phyloP scores from a whole-genome alignment of 495 filamentous ascomycete genomes.

The Hypoxylon subgilvum region DNA sequence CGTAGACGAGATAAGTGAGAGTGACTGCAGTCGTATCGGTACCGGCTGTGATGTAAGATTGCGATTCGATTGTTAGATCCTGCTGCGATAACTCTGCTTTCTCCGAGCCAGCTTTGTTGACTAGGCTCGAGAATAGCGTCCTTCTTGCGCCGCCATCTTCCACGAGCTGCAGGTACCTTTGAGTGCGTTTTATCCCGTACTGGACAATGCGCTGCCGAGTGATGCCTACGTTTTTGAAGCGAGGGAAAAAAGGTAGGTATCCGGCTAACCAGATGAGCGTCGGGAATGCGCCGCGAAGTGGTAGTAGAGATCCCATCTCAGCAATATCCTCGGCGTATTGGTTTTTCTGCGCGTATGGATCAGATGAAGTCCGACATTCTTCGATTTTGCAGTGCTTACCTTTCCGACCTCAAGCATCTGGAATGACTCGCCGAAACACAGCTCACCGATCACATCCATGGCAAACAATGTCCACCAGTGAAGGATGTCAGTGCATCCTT shows the following conservation, averaged over 20 bases:
- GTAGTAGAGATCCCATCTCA: constrained; percentile 33
- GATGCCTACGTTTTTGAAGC: not conserved
- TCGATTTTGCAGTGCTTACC: constrained; percentile 30
- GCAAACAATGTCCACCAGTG: constrained; percentile 64
- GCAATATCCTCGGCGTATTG: constrained; percentile 51
- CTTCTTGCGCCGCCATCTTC: not conserved
- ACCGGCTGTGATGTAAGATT: constrained; percentile 55
- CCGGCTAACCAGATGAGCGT: constrained; percentile 19
- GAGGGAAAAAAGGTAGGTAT: constrained; percentile 1
- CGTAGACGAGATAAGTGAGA: constrained; percentile 52
- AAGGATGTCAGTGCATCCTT: constrained; percentile 51
- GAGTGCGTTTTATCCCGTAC: constrained; percentile 1
- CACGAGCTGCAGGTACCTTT: constrained; percentile 1
- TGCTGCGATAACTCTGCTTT: not conserved
- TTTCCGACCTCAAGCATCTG: constrained; percentile 56
- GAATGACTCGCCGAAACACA: constrained; percentile 62
- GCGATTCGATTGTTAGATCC: constrained; percentile 41
- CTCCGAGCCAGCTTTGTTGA: not conserved
- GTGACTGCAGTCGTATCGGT: constrained; percentile 56
- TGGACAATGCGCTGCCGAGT: not conserved
- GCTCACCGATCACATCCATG: constrained; percentile 59
- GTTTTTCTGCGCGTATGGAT: constrained; percentile 44
- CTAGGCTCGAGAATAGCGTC: constrained; percentile 4
- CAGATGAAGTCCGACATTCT: not conserved
- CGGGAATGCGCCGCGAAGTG: constrained; percentile 48